These are phyloP conservation scores for Leccinellum luteum DNA, from an alignment of 768 basidiomycete genomes.

Conservation along the genomic window DNA sequence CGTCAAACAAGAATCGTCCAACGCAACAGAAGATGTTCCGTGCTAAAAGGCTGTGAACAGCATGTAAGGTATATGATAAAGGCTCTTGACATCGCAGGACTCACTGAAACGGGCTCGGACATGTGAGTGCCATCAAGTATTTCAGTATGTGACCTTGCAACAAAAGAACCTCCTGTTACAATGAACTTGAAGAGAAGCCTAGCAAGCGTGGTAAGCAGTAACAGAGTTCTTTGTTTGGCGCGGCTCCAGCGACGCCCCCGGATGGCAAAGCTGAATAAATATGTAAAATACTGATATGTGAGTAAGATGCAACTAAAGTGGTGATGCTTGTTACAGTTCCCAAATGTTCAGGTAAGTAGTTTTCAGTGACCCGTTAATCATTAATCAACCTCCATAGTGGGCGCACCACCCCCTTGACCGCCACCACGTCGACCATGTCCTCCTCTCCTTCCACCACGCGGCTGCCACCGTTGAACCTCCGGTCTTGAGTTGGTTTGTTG, in stretches of 20 bases:
- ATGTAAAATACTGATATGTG: conserved; percentile 29
- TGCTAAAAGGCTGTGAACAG: neutral
- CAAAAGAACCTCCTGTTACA: neutral
- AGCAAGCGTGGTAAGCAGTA: no score
- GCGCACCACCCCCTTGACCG: conserved; percentile 9
- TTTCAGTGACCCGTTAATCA: conserved; percentile 8
- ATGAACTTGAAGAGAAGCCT: neutral
- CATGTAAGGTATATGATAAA: no score
- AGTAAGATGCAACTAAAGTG: conserved; percentile 15
- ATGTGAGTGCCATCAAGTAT: neutral
- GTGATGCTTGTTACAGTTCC: conserved; percentile 15
- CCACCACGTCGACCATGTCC: conserved; percentile 25
- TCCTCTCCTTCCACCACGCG: conserved; percentile 25
- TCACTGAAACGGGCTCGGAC: neutral
- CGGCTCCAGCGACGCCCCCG: no score
- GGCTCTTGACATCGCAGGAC: no score
- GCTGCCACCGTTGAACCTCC: conserved; percentile 26
- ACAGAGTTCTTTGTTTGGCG: no score
- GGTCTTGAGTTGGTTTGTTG: conserved; percentile 28
- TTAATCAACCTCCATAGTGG: conserved; percentile 31
- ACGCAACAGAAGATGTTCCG: neutral
- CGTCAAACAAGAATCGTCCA: neutral
- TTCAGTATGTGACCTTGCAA: neutral
- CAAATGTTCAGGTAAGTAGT: conserved; percentile 6
- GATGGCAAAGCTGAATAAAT: no score